A percentile compares a stretch with the other conserved stretches of the same genome.
Evolutionary conservation across 2,329 filamentous ascomycete species (phyloP).

Genomic region (Xylaria sp.): DNA sequence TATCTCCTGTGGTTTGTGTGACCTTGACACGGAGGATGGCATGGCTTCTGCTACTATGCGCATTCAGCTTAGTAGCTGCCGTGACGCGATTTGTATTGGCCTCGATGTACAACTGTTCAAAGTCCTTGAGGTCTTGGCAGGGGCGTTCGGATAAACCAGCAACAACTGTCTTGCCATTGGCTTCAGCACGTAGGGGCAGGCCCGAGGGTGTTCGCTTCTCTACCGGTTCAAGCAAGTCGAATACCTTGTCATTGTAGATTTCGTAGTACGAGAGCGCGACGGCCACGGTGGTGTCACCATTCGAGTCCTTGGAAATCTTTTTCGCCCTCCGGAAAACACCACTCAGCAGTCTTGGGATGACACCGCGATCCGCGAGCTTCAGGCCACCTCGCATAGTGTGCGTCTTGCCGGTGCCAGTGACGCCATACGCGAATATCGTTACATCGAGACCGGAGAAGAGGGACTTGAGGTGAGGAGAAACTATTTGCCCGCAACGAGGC

Average conservation of each 20-base stretch:
- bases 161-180: conserved; percentile 84
- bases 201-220: conserved; percentile 86
- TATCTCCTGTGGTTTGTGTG: conserved; percentile 72
- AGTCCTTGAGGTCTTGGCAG: conserved; percentile 86
- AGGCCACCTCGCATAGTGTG: conserved; percentile 95
- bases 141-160: conserved; percentile 83
- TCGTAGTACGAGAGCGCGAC: conserved; percentile 91
- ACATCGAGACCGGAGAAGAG: conserved; percentile 89
- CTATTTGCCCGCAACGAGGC: conserved; percentile 52
- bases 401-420: conserved; percentile 92
- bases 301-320: conserved; percentile 81
- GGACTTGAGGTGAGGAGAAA: conserved; percentile 87
- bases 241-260: conserved; percentile 96
- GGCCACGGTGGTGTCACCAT: conserved; percentile 70
- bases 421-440: conserved; percentile 91
- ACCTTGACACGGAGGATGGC: conserved; percentile 91
- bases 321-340: conserved; percentile 83
- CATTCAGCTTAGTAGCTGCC: conserved; percentile 89
- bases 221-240: conserved; percentile 83
- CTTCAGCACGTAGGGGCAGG: conserved; percentile 82
- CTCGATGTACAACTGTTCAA: conserved; percentile 87
- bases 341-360: conserved; percentile 85
- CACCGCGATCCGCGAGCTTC: conserved; percentile 81
- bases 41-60: conserved; percentile 87
- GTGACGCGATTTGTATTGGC: conserved; percentile 90